These are phyloP conservation scores for Hortaea werneckii DNA, from an alignment of 2,329 filamentous ascomycete genomes.

Conservation along the genomic window DNA sequence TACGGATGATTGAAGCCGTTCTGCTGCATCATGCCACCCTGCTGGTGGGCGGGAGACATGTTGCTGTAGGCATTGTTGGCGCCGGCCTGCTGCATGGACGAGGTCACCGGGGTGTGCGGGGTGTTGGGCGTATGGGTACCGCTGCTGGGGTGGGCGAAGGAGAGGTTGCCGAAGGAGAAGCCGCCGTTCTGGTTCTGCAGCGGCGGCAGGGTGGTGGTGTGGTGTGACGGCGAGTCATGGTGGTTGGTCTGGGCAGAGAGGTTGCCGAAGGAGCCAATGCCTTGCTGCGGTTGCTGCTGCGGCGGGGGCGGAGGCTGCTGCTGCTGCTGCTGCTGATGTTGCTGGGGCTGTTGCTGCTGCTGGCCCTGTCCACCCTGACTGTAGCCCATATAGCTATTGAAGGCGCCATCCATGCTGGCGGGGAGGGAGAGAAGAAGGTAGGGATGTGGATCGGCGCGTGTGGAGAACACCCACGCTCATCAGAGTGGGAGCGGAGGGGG, in stretches of 20 bases:
- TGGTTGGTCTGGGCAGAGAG: conserved; percentile 14
- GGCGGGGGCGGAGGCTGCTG: conserved; percentile 9
- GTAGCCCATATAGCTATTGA: conserved; percentile 7
- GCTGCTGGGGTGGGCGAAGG: conserved; percentile 22
- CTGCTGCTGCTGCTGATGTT: conserved; percentile 14
- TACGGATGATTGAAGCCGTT: conserved; percentile 20
- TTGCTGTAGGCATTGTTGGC: conserved; percentile 19
- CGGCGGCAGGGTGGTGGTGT: conserved; percentile 22
- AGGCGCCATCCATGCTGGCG: conserved; percentile 7
- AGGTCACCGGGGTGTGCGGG: conserved; percentile 24
- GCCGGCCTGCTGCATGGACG: conserved; percentile 17
- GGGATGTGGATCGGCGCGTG: conserved; percentile 5
- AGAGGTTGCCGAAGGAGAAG: conserved; percentile 22
- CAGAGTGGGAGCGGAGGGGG: conserved; percentile 4
- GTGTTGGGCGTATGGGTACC: conserved; percentile 24
- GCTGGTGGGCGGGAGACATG: conserved; percentile 18
- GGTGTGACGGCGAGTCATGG: conserved; percentile 18
- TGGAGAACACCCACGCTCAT: conserved; percentile 9
- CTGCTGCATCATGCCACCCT: conserved; percentile 26
- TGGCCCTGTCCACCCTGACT: conserved; percentile 3
- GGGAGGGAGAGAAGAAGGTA: conserved; percentile 1
- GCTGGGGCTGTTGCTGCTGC: conserved; percentile 8
- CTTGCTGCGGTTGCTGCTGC: conserved; percentile 7
- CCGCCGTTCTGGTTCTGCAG: conserved; percentile 25
- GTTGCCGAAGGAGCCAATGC: conserved; percentile 15